Evolutionary conservation across 1,139 yeast species (phyloP), one percentile per base, ranked within the genome.

Genomic region (Ashbya aceris): DNA sequence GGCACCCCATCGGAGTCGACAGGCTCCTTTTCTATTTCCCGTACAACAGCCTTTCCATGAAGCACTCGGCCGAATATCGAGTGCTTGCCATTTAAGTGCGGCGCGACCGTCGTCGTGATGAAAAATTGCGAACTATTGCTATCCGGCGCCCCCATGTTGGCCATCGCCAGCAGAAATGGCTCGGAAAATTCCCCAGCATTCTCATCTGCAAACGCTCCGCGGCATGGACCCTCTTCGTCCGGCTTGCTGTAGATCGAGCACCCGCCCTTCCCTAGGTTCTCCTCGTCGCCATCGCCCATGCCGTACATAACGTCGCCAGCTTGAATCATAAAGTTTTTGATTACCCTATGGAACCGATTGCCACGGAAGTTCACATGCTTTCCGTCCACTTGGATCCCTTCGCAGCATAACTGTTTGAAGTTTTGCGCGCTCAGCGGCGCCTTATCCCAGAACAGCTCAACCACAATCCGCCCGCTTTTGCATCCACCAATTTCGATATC

Each of bases 261-360:
- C 14, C 76, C 77, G n/a, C 81, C 80, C 27, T 61, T 67, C 1
- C 85, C 85, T 5, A 71, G 48, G 3, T 63, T 55, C n/a, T 62
- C 56, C 1, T 45, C 45, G 5, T 44, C 51, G 1, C 64, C 58
- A 0, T 45, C 45, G 5, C 44, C 51, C 1, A 64, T 58, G 6
- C 71, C 69, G 40, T 62, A 64, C 0, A 66, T 58, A 6, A 73
- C 55, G 54, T 82, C 91, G 31, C 95, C 95, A 4, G 81, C 83
- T 56, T 84, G 95, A n/a, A 85, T 65, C 62, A 84, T 74, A 54
- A 83, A 86, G 58, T 82, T 86, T 49, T 79, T 83, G 36, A 85
- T 71, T 1, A 83, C 77, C 43, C 91, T 67, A 53, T 83, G 86
- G 60, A 86, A 78, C 26, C 62, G 64, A 36, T 73, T 74, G 27